Evolutionary conservation across 305 asterid genomes (phyloP), one percentile per base, ranked within the genome.

Genomic region (Fraxinus sp.): DNA sequence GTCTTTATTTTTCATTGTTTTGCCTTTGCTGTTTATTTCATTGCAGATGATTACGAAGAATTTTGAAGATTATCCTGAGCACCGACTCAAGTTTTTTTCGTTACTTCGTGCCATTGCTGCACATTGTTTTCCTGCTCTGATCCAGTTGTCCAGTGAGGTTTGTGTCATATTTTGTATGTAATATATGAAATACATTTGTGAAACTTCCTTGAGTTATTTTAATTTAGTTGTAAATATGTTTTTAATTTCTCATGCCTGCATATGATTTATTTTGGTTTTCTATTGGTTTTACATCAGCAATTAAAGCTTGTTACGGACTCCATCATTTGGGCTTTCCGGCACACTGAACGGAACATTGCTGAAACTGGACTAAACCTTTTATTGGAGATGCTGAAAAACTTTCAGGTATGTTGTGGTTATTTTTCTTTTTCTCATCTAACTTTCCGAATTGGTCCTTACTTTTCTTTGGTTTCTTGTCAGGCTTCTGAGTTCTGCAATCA

Each of bases 321-420:
- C 79, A 95, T 97, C 78, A 95, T 97, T 75, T 97, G 99, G 99
- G 98, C 98, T 75, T 95, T 97, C 92, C 98, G 99, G 81, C 99
- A 96, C 86, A 96, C 98, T 55, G 99, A 96, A 83, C 88, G 99
- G 80, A 96, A 96, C 88, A 95, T 96, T 85, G 99, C 99, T 32
- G 99, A 96, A 90, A 95, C 98, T 71, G 99, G 99, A 77, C 98
- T 96, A 79, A 92, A 88, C 90, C 98, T 96, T 74, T 75, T 92
- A 49, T 82, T 95, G 80, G 99, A 92, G 90, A 95, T 96, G 97
- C 91, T 96, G 75, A 96, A 92, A 89, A 95, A 96, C 85, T 96
- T 96, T 88, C 97, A 95, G 97, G 98, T 96, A 26, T 77, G 18
- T 77, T 62, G 80, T 81, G 70, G 11, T 28, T 43, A 66, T 41